These are phyloP conservation scores for Dryas drummondii DNA, from an alignment of 306 rosid genomes.

Conservation along the genomic window DNA sequence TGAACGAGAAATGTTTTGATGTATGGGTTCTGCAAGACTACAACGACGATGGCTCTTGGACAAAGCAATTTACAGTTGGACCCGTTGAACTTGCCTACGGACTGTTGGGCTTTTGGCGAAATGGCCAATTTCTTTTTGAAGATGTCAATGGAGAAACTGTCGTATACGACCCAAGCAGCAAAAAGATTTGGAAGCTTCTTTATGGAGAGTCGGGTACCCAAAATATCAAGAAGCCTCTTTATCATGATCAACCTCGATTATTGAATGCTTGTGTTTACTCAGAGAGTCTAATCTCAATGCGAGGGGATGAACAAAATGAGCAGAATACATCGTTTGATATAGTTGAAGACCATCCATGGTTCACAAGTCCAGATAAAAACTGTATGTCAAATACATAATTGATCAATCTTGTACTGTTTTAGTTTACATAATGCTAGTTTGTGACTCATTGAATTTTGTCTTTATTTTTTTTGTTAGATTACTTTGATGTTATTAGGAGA, in stretches of 20 bases:
- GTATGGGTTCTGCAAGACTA: background rate
- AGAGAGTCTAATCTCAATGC: background rate
- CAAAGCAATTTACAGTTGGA: background rate
- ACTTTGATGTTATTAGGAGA: no score
- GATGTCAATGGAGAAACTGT: background rate
- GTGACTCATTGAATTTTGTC: no score
- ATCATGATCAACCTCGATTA: no score
- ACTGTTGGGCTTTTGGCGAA: background rate
- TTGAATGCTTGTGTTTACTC: background rate
- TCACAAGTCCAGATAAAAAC: no score
- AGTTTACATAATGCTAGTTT: no score
- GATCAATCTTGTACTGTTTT: no score
- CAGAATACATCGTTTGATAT: no score
- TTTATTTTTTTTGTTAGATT: no score
- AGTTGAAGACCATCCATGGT: no score
- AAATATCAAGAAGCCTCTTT: no score
- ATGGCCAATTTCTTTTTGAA: no score
- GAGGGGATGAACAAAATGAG: background rate
- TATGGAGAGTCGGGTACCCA: background rate
- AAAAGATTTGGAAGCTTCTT: background rate
- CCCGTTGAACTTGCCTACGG: background rate
- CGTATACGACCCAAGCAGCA: background rate
- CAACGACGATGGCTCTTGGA: background rate
- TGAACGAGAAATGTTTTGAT: background rate
- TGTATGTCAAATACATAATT: no score